These are phyloP conservation scores for Gossypium mustelinum DNA, from an alignment of 345 rosid genomes.

Conservation along the genomic window DNA sequence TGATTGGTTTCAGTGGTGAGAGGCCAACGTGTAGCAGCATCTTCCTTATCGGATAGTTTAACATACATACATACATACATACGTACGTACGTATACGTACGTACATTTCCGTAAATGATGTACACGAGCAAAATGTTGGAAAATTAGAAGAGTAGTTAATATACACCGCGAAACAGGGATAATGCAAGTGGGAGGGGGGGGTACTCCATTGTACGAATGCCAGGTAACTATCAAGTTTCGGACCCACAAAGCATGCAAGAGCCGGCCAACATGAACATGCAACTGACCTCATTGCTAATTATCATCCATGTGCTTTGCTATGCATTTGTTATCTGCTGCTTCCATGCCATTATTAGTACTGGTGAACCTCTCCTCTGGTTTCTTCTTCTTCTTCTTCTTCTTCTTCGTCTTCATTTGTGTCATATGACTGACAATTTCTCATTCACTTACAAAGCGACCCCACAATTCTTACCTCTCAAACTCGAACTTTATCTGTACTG, in stretches of 20 bases:
- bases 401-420: not conserved
- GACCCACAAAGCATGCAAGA: slow-evolving; percentile 16
- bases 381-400: not conserved
- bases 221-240: slow-evolving; percentile 18
- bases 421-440: not conserved
- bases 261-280: slow-evolving; percentile 15
- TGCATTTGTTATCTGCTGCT: not conserved
- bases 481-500: not conserved
- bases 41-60: not conserved
- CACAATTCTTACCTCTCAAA: not conserved
- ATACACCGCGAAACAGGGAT: not conserved
- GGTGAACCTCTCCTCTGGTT: not conserved
- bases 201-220: slow-evolving; percentile 21
- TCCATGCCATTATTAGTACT: not conserved
- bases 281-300: slow-evolving; percentile 19
- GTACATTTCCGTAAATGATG: not conserved
- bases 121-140: not conserved
- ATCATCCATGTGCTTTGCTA: slow-evolving; percentile 14
- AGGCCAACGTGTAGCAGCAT: not conserved
- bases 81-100: too few relatives aligned
- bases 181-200: slow-evolving; percentile 27
- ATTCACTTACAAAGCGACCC: not conserved
- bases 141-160: not conserved
- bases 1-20: not conserved
- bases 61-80: too few relatives aligned